phyloP scores from a whole-genome alignment of 148 eudicot species.

The Amaranthus palmeri region DNA sequence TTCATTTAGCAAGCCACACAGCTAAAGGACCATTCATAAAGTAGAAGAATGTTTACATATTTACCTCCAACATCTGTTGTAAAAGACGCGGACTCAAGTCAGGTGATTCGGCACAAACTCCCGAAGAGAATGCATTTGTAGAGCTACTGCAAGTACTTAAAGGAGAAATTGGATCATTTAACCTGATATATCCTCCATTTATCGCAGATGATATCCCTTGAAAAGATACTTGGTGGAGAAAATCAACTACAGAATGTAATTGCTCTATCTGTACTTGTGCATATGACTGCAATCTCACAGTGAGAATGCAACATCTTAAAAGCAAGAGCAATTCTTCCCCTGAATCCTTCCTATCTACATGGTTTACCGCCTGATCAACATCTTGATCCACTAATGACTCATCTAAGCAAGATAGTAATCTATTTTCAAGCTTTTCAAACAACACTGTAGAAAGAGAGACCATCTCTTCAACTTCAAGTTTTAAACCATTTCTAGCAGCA shows the following conservation, averaged over 20 bases:
- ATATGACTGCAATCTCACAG: constrained; percentile 35
- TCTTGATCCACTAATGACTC: constrained; percentile 20
- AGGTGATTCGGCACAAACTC: constrained; percentile 35
- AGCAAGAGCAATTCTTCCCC: constrained; percentile 45
- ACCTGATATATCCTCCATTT: constrained; percentile 18
- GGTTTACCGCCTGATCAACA: constrained; percentile 20
- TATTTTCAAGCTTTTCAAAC: constrained; percentile 38
- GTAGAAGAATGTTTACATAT: background rate
- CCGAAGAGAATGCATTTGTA: constrained; percentile 28
- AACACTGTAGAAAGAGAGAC: constrained; percentile 33
- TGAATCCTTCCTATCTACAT: constrained; percentile 16
- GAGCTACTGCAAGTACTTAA: constrained; percentile 22
- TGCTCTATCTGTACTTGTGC: constrained; percentile 38
- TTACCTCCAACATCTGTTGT: constrained; percentile 65
- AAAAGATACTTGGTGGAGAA: constrained; percentile 36
- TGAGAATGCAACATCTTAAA: constrained; percentile 61
- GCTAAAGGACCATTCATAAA: background rate
- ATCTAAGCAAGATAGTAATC: constrained; percentile 26
- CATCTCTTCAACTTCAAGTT: constrained; percentile 31
- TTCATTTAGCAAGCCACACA: constrained; percentile 13
- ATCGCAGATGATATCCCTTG: constrained; percentile 10
- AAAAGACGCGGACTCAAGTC: constrained; percentile 22
- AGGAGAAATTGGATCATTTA: constrained; percentile 28
- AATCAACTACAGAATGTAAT: constrained; percentile 35
- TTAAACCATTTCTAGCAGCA: constrained; percentile 20